These are phyloP conservation scores for Exophiala mesophila DNA, from an alignment of 2,329 filamentous ascomycete genomes.

Conservation along the genomic window DNA sequence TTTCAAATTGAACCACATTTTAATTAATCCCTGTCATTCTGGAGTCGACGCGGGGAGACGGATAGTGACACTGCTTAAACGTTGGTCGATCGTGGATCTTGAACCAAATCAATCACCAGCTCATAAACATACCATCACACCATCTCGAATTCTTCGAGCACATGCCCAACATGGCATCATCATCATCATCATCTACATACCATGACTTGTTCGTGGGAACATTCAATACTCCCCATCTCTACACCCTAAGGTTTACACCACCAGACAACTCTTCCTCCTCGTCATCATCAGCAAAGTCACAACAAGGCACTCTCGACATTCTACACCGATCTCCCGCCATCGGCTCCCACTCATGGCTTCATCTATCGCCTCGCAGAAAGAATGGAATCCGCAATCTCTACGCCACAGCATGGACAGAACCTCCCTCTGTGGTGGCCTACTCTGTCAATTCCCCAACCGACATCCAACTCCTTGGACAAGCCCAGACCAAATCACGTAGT, in stretches of 20 bases:
- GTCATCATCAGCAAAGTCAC: background rate
- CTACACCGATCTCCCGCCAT: conserved; percentile 23
- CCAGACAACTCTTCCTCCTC: conserved; percentile 2
- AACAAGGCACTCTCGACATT: conserved; percentile 12
- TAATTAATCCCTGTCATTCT: no score
- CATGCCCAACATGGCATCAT: no score
- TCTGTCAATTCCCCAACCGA: conserved; percentile 21
- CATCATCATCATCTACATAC: background rate
- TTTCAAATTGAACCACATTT: no score
- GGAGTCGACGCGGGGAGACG: no score
- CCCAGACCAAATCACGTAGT: conserved; percentile 21
- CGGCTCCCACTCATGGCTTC: conserved; percentile 28
- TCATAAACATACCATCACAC: no score
- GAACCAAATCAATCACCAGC: no score
- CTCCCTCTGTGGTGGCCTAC: conserved; percentile 25
- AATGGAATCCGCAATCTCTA: conserved; percentile 17
- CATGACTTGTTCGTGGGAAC: conserved; percentile 27
- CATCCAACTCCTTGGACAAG: conserved; percentile 21
- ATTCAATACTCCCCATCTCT: conserved; percentile 27
- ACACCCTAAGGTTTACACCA: conserved; percentile 25
- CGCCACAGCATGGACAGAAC: conserved; percentile 27
- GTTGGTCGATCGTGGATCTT: no score
- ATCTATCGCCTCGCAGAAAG: conserved; percentile 11
- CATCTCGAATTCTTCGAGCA: no score
- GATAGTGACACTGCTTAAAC: no score